Evolutionary conservation across 345 rosid genomes (phyloP).

Genomic region (Lepidium didymum): DNA sequence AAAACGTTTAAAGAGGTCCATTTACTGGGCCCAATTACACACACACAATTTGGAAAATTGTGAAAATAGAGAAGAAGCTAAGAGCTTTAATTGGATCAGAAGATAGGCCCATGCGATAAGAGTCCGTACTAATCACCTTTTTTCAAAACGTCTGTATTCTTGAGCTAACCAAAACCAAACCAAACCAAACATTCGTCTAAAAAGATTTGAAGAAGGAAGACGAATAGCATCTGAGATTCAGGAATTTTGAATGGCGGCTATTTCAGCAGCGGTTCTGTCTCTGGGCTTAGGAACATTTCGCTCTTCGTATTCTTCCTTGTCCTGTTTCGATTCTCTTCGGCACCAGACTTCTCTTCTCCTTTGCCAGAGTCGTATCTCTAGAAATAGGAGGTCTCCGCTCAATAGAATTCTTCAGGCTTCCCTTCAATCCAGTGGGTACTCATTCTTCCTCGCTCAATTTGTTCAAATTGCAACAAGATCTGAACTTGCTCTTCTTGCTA

Average conservation of each 20-base stretch:
- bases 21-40: too few species aligned
- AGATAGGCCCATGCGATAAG: too few species aligned
- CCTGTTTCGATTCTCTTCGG: conserved; percentile 34
- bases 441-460: not conserved
- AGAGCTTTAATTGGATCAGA: too few species aligned
- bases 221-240: not conserved
- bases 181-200: not conserved
- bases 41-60: too few species aligned
- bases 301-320: conserved; percentile 24
- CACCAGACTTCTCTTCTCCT: conserved; percentile 27
- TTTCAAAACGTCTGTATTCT: too few species aligned
- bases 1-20: too few species aligned
- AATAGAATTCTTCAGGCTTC: conserved; percentile 43
- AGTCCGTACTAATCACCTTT: too few species aligned
- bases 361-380: conserved; percentile 24
- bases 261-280: conserved; percentile 40
- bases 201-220: not conserved
- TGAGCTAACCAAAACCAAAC: too few species aligned
- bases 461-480: not conserved
- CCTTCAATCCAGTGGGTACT: conserved; percentile 47
- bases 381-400: conserved; percentile 37
- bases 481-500: not conserved
- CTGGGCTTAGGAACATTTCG: conserved; percentile 36
- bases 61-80: too few species aligned
- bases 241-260: conserved; percentile 23